These are phyloP conservation scores for Fusarium drepaniforme DNA, from an alignment of 2,329 filamentous ascomycete genomes.

Conservation along the genomic window DNA sequence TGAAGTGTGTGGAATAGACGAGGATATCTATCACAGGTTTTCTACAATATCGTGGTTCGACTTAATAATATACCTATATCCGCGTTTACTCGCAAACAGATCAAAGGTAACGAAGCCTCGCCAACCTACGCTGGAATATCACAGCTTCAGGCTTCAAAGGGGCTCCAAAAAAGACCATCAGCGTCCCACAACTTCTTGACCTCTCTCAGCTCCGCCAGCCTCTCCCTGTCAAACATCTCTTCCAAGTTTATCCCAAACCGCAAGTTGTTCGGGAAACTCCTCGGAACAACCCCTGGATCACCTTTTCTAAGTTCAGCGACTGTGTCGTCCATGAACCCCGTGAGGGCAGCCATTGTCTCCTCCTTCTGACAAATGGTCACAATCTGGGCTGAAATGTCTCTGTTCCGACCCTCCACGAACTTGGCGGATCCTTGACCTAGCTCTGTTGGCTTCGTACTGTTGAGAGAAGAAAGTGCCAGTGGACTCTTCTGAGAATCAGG, in stretches of 20 bases:
- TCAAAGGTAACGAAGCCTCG: not conserved
- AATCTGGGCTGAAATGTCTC: slow-evolving; percentile 23
- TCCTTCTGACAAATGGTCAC: slow-evolving; percentile 23
- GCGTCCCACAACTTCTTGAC: slow-evolving; percentile 42
- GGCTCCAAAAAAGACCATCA: slow-evolving; percentile 44
- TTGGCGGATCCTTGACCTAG: not conserved
- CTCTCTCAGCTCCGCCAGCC: slow-evolving; percentile 27
- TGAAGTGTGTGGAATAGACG: not conserved
- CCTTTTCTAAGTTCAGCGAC: slow-evolving; percentile 18
- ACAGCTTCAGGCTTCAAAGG: slow-evolving; percentile 17
- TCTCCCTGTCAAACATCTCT: slow-evolving; percentile 35
- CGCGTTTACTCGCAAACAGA: not conserved
- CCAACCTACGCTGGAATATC: not conserved
- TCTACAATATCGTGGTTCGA: not conserved
- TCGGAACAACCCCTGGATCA: slow-evolving; percentile 13
- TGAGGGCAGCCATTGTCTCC: slow-evolving; percentile 17
- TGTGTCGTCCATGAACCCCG: slow-evolving; percentile 12
- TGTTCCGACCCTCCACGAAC: slow-evolving; percentile 40
- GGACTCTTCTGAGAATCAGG: slow-evolving; percentile 28
- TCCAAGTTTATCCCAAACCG: slow-evolving; percentile 28
- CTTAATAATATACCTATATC: not conserved
- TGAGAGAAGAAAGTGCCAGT: slow-evolving; percentile 31
- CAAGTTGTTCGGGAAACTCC: slow-evolving; percentile 40
- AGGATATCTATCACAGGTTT: not conserved
- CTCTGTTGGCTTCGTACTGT: slow-evolving; percentile 19